These are phyloP conservation scores for Aspergillus felis DNA, from an alignment of 2,329 filamentous ascomycete species.

Conservation along the genomic window DNA sequence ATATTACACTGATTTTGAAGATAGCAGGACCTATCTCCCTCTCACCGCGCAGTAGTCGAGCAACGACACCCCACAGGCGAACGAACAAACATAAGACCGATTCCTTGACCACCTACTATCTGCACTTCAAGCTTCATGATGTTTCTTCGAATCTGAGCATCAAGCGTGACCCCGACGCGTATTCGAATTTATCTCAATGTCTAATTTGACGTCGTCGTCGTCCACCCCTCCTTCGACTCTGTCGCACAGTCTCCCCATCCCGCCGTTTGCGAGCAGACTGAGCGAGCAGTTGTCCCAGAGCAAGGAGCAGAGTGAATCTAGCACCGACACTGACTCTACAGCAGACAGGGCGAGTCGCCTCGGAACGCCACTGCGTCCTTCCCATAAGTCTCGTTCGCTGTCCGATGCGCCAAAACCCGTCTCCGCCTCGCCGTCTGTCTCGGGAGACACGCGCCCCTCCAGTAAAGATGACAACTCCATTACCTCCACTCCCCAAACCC, in stretches of 20 bases:
- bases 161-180: slow-evolving; percentile 4
- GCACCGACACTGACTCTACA: slow-evolving; percentile 7
- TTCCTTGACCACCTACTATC: background rate
- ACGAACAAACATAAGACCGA: background rate
- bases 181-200: slow-evolving; percentile 2
- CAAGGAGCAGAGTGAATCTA: slow-evolving; percentile 15
- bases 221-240: slow-evolving; percentile 17
- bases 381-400: slow-evolving; percentile 58
- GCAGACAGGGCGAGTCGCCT: slow-evolving; percentile 14
- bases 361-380: slow-evolving; percentile 23
- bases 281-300: slow-evolving; percentile 34
- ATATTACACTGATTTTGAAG: background rate
- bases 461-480: slow-evolving; percentile 67
- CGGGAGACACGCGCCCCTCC: slow-evolving; percentile 50
- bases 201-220: slow-evolving; percentile 15
- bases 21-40: background rate
- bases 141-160: background rate
- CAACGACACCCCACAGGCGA: background rate
- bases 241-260: slow-evolving; percentile 17
- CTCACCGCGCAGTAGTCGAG: background rate
- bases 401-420: slow-evolving; percentile 61
- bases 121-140: slow-evolving; percentile 1
- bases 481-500: slow-evolving; percentile 60
- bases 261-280: slow-evolving; percentile 33
- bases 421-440: slow-evolving; percentile 57